Conservation (phyloP, 2,329 filamentous ascomycete genomes). For the Tolypocladium album region DNA sequence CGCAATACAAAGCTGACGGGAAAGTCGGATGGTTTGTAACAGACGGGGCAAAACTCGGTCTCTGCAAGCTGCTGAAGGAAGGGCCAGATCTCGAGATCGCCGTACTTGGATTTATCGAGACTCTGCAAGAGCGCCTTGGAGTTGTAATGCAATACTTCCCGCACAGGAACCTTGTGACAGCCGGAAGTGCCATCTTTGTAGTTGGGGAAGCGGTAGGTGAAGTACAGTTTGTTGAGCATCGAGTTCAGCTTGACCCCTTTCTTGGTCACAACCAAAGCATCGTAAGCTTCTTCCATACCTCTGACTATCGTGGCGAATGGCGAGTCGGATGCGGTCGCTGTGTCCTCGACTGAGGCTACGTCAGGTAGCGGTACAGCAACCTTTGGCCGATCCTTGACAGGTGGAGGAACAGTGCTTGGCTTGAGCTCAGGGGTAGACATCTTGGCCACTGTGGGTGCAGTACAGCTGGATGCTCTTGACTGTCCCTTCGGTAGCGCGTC, state of each 20-base stretch:
- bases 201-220: conserved; percentile 18
- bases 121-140: conserved; percentile 25
- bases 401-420: not conserved
- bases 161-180: conserved; percentile 28
- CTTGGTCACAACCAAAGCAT: conserved; percentile 7
- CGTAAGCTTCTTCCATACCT: conserved; percentile 13
- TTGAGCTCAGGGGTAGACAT: not conserved
- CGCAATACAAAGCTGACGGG: conserved; percentile 15
- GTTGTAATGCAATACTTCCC: conserved; percentile 34
- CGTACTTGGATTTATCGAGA: conserved; percentile 23
- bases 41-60: conserved; percentile 14
- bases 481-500: not conserved
- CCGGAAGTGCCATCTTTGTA: conserved; percentile 13
- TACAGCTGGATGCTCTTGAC: not conserved
- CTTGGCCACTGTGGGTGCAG: not conserved
- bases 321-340: conserved; percentile 5
- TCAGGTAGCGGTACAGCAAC: not conserved
- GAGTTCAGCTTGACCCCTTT: conserved; percentile 10
- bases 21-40: conserved; percentile 16
- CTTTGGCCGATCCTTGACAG: not conserved
- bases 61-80: conserved; percentile 21
- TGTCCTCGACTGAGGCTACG: not conserved
- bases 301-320: conserved; percentile 17
- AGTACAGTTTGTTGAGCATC: conserved; percentile 20
- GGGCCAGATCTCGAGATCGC: conserved; percentile 16